Evolutionary conservation across 2,329 filamentous ascomycete species (phyloP), one percentile per base, ranked within the genome.

Genomic region (Nemania sp.): DNA sequence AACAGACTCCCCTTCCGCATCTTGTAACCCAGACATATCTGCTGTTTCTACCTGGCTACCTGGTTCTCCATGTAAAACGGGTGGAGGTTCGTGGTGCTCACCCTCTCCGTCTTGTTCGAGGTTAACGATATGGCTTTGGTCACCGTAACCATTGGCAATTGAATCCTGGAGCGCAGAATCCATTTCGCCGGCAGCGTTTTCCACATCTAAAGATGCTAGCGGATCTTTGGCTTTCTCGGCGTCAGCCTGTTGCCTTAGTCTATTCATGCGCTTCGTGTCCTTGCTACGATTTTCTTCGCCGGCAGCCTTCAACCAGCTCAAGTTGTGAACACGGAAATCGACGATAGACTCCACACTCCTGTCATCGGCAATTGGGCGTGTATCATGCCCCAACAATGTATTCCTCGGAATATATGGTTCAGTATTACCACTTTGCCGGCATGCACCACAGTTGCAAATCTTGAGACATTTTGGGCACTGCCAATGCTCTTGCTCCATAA

Each of bases 281-380:
- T 85, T 84, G 73, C 84, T 88, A 26, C 87, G 85, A 65, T 85
- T 84, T 67, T 88, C 86, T 65, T 89, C 87, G 15, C 87, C 87
- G 18, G 82, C 80, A 11, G 83, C 86, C 76, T 88, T 88, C 55
- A 98, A 82, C 93, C 94, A 98, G 49, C 87, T 88, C 27, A 97
- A 83, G 77, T 99, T 99, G 61, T 97, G 95, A 47, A 93, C 85
- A 27, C 92, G 90, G 79, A 98, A 98, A 77, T 98, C 94, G 8
- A 98, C 93, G 24, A 98, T 86, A 26, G 90, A 91, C 79, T 98
- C 95, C 5, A 97, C 89, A 75, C 94, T 98, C 68, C 96, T 90
- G 59, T 93, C 91, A 80, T 99, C 96, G 1, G 96, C 95, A 56
- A 98, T 90, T 38, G 92, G 91, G 62, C 90, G 92, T 0, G 96